A percentile compares a stretch with the other conserved stretches of the same genome.
phyloP scores from a whole-genome alignment of 805 yeast genomes.

The Candida railenensis region DNA sequence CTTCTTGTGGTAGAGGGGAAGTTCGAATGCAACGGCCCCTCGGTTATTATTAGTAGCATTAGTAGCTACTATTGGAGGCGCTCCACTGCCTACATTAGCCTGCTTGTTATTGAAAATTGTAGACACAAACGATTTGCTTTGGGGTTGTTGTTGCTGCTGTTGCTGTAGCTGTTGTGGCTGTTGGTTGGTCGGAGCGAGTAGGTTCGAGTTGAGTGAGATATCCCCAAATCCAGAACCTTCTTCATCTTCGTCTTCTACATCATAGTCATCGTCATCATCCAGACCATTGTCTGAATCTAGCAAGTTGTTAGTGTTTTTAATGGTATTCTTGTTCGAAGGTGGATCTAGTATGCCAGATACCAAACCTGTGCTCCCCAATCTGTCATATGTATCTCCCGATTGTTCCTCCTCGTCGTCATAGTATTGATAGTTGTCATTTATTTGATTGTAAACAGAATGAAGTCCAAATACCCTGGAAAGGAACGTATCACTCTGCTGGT shows the following conservation, averaged over 20 bases:
- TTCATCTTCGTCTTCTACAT: constrained; percentile 7
- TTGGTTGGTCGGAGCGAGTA: background rate
- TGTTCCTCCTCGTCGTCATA: constrained; percentile 13
- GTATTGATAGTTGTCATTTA: constrained; percentile 38
- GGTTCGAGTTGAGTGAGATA: background rate
- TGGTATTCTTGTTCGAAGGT: constrained; percentile 1
- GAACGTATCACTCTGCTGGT: constrained; percentile 46
- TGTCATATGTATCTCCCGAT: background rate
- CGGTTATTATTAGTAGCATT: background rate
- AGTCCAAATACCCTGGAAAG: constrained; percentile 64
- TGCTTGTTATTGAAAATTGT: background rate
- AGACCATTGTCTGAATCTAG: constrained; percentile 35
- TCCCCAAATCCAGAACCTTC: background rate
- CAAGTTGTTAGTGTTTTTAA: constrained; percentile 14
- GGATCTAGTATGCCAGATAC: background rate
- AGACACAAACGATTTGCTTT: background rate
- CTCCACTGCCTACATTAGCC: background rate
- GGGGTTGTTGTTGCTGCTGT: constrained; percentile 1
- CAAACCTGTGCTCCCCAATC: constrained; percentile 3
- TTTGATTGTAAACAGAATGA: constrained; percentile 41
- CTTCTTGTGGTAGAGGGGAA: constrained; percentile 5
- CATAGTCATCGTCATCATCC: constrained; percentile 17
- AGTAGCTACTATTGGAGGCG: background rate
- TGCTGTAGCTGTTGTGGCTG: constrained; percentile 5
- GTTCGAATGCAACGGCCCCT: constrained; percentile 6